Evolutionary conservation across 208 protist species (phyloP).

Genomic region (Zelonia costaricensis): DNA sequence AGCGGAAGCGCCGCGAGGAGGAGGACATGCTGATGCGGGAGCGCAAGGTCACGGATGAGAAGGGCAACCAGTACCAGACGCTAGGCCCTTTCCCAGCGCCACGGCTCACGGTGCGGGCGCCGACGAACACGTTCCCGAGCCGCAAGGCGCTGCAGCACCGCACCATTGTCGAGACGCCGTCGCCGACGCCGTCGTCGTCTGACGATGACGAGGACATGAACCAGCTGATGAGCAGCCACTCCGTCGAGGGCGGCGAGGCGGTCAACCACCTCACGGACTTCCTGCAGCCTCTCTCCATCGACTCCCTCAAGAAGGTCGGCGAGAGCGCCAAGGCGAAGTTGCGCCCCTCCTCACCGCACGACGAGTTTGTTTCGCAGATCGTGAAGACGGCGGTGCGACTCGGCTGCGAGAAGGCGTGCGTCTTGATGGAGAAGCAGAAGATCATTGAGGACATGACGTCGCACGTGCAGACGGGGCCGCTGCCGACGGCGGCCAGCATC

Average conservation of each 20-base stretch:
- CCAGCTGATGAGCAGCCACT: constrained; percentile 32
- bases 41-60: constrained; percentile 86
- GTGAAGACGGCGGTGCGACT: constrained; percentile 84
- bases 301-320: constrained; percentile 90
- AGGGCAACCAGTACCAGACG: constrained; percentile 67
- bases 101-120: constrained; percentile 69
- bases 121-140: constrained; percentile 76
- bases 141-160: constrained; percentile 84
- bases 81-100: constrained; percentile 76
- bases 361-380: constrained; percentile 85
- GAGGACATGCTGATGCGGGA: constrained; percentile 89
- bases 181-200: constrained; percentile 65
- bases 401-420: constrained; percentile 87
- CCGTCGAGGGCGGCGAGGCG: constrained; percentile 58
- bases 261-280: constrained; percentile 82
- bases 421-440: constrained; percentile 91
- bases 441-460: constrained; percentile 87
- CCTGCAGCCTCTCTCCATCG: constrained; percentile 79
- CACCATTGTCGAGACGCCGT: constrained; percentile 63
- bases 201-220: constrained; percentile 57
- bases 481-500: constrained; percentile 78
- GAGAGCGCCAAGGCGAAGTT: constrained; percentile 91
- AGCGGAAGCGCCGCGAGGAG: constrained; percentile 76
- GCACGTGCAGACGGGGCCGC: constrained; percentile 71
- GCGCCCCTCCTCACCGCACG: constrained; percentile 66